A percentile compares a stretch with the other conserved stretches of the same genome.
Evolutionary conservation across 176 grass and related monocot species (phyloP).

Genomic region (sorghum (Sorghum bicolor)): Sorghum_bicolor_NCBIv3 NC_012875.2:49352501-49353000

Average conservation of each 20-base stretch:
- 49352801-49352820: constrained; percentile 21
- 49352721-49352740: constrained; percentile 6
- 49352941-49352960: background rate
- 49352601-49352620: constrained; percentile 20
- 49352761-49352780: constrained; percentile 11
- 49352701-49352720: constrained; percentile 2
- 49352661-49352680: constrained; percentile 26
- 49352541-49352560: constrained; percentile 36
- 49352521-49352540: constrained; percentile 79
- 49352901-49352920: background rate
- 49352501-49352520: constrained; percentile 97
- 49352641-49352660: constrained; percentile 38
- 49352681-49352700: constrained; percentile 13
- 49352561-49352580: constrained; percentile 21
- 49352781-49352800: constrained; percentile 14
- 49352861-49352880: constrained; percentile 10
- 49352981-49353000: constrained; percentile 7
- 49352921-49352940: background rate
- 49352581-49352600: constrained; percentile 14
- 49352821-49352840: constrained; percentile 28
- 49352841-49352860: constrained; percentile 6
- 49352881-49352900: background rate
- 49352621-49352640: constrained; percentile 14
- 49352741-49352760: constrained; percentile 3
- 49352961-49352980: background rate